phyloP scores from a whole-genome alignment of 768 basidiomycete genomes.

The Calocybe cyanea region DNA sequence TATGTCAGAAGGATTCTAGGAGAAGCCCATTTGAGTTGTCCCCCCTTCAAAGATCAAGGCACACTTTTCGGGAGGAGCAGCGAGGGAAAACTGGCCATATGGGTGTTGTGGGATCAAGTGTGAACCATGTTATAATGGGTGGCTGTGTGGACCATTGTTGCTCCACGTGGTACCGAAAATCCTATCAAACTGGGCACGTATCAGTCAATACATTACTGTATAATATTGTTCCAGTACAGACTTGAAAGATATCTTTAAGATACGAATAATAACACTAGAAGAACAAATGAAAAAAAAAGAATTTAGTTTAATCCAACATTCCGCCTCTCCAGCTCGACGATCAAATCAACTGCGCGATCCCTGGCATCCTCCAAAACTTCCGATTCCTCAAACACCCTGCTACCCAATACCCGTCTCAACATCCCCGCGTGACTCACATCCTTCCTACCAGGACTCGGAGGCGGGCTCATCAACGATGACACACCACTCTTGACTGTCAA shows the following conservation, averaged over 20 bases:
- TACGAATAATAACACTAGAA: not conserved
- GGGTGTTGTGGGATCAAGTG: not conserved
- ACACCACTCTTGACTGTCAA: conserved; percentile 19
- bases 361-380: conserved; percentile 64
- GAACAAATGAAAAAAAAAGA: not conserved
- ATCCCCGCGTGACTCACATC: conserved; percentile 33
- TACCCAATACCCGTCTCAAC: conserved; percentile 54
- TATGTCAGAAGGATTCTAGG: not conserved
- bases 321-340: conserved; percentile 42
- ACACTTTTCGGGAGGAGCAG: not conserved
- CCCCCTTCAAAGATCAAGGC: conserved; percentile 1
- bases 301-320: conserved; percentile 16
- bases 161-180: no score
- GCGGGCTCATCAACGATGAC: conserved; percentile 52
- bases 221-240: no score
- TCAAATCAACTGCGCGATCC: conserved; percentile 72
- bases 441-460: conserved; percentile 42
- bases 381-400: conserved; percentile 35
- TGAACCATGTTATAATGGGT: no score
- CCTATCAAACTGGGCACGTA: no score
- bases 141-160: no score
- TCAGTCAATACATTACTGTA: no score
- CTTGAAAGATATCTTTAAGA: no score
- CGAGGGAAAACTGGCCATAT: conserved; percentile 1
- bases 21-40: no score